phyloP scores from a whole-genome alignment of 306 rosid genomes.

The Nissolia schottii region DNA sequence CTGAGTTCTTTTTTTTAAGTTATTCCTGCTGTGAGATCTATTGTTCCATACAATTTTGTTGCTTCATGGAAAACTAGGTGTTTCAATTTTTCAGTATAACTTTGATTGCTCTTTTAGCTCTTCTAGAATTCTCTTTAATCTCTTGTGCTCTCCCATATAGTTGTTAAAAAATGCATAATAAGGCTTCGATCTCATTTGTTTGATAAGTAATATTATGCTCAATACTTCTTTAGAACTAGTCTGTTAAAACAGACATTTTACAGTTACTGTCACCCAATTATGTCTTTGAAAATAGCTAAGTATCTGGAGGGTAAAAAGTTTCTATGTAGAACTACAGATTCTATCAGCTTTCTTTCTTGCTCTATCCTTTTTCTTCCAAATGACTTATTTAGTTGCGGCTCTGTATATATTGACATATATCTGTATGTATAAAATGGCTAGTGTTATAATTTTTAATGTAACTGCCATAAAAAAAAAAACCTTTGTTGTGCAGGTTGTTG shows the following conservation, averaged over 20 bases:
- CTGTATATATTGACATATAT: background rate
- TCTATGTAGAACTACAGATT: background rate
- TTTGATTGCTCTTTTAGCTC: constrained; percentile 1
- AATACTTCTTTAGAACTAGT: background rate
- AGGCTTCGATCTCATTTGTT: constrained; percentile 3
- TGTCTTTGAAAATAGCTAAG: background rate
- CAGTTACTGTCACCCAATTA: background rate
- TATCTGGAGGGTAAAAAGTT: background rate
- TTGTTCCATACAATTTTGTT: constrained; percentile 4
- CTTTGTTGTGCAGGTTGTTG: constrained; percentile 90
- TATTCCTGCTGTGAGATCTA: background rate
- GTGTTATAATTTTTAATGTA: constrained; percentile 16
- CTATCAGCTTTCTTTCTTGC: background rate
- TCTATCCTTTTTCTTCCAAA: background rate
- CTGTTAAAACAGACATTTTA: background rate
- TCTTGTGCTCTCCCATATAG: background rate
- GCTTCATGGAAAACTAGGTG: background rate
- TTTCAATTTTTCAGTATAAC: background rate
- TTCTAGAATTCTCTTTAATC: background rate
- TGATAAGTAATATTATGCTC: background rate
- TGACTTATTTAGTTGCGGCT: background rate
- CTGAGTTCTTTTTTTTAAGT: background rate
- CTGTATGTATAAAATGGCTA: background rate
- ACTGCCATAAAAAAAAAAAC: constrained; percentile 39
- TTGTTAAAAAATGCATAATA: background rate